Evolutionary conservation across 495 filamentous ascomycete species (phyloP), one percentile per base, ranked within the genome.

Genomic region (Lasiosphaeria miniovina): DNA sequence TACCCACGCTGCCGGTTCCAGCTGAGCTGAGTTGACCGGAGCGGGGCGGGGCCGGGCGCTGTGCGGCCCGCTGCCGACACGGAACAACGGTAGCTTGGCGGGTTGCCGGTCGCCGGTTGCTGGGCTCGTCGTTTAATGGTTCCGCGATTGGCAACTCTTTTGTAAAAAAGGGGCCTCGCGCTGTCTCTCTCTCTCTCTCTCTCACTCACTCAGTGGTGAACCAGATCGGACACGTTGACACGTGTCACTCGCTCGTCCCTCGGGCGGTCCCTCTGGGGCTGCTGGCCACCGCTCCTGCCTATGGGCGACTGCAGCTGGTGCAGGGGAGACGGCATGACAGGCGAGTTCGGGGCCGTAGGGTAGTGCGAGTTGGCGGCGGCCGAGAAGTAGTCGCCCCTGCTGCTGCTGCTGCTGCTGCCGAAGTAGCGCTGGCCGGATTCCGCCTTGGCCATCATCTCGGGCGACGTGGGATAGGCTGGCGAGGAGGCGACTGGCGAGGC

Each of bases 311-410:
- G 15, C 35, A 52, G 35, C 6, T 55, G 12, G 17, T 51, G 48
- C 6, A 58, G 32, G 11, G 14, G 35, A 40, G 54, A 41, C 35
- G 53, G 38, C 8, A 53, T 59, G 11, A 61, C 52, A 14, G 71
- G 72, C 15, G 72, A 72, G 61, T 58, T 74, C 10, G 70, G 70
- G 15, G 67, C 72, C 15, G 70, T 74, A 5, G 65, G 68, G 10
- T 71, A 46, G 10, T 72, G 63, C 11, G 68, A 57, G 41, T 52
- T 51, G 60, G 24, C 24, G 24, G 24, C 24, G 1, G 55, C 64
- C 65, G 52, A 74, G 65, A 32, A 52, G 31, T 51, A 58, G 17
- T 58, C 45, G n/a, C 41, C 14, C 34, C 12, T 52, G 50, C 10
- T 33, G 14, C 3, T 15, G 34, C 34, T 1, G 10, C 50, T 34